Evolutionary conservation across 2,329 filamentous ascomycete genomes (phyloP), one percentile per base, ranked within the genome.

Genomic region (Xylariomycetidae sp.): DNA sequence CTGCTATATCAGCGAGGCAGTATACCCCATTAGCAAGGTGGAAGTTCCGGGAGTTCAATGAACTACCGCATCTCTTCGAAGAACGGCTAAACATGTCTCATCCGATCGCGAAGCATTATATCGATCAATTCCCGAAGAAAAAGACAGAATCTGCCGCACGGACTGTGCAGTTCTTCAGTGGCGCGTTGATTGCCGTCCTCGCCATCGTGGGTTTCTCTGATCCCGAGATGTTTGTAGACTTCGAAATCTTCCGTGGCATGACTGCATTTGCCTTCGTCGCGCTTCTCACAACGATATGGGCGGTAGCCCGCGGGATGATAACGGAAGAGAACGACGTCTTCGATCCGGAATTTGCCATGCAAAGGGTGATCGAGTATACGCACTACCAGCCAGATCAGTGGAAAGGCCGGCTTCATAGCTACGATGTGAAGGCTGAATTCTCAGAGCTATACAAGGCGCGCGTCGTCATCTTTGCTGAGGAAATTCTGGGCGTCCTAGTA

Each of bases 31-130:
- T 95, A 31, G 92, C 92, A 0, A 85, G 95, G 57, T 98, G 92
- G 92, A 97, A 96, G 52, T 96, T 98, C 44, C 82, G 92, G 30
- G 90, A 97, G 57, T 98, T 97, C 71, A 98, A 98, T 52, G 92
- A 98, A 59, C 72, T 98, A 1, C 83, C 84, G 36, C 92, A 98
- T 59, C 72, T 97, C 3, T 98, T 97, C 51, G 77, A 88, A 40
- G 85, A 90, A 44, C 80, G 92, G 14, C 70, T 90, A 26, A 89
- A 94, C 45, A 94, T 97, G 84, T 95, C 92, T 1, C 88, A 92
- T 53, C 89, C 90, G 0, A 96, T 88, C 56, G 90, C 92, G 3
- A 88, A 84, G 20, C 79, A 88, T 30, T 98, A 98, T 51, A 74
- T 98, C 16, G 88, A 95, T 44, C 90, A 97, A 45, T 98, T 98